Conservation (phyloP, 345 rosid species). For the Isatis tinctoria region DNA sequence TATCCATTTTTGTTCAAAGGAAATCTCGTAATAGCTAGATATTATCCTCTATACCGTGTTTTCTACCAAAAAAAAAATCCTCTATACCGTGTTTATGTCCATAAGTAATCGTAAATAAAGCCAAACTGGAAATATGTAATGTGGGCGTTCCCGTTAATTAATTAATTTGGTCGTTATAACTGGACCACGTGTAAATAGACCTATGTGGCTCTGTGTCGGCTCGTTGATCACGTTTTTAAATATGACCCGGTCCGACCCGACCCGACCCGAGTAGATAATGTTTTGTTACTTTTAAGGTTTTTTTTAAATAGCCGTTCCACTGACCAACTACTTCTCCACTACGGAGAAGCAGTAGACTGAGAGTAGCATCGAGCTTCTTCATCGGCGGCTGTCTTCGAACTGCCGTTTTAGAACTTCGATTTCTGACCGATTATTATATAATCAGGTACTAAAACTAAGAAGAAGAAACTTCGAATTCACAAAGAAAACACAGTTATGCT, state of each 20-base stretch:
- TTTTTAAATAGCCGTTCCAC: neutral
- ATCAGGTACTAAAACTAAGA: neutral
- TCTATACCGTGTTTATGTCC: neutral
- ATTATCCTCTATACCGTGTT: neutral
- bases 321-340: slow-evolving; percentile 8
- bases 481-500: neutral
- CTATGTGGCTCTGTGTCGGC: neutral
- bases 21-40: neutral
- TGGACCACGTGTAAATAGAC: neutral
- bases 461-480: neutral
- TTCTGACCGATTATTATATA: neutral
- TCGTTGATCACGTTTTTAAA: neutral
- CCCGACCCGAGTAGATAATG: neutral
- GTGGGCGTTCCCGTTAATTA: neutral
- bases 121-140: neutral
- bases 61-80: too few species aligned
- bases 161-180: neutral
- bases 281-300: neutral
- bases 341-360: slow-evolving; percentile 8
- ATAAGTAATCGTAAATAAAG: neutral
- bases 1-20: neutral
- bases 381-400: slow-evolving; percentile 3
- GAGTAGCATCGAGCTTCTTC: slow-evolving; percentile 8
- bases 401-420: neutral
- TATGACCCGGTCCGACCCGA: neutral